A percentile compares a stretch with the other conserved stretches of the same genome.
These are phyloP conservation scores for Stagonosporopsis chrysanthemi DNA, from an alignment of 2,329 filamentous ascomycete genomes.

Conservation along the genomic window DNA sequence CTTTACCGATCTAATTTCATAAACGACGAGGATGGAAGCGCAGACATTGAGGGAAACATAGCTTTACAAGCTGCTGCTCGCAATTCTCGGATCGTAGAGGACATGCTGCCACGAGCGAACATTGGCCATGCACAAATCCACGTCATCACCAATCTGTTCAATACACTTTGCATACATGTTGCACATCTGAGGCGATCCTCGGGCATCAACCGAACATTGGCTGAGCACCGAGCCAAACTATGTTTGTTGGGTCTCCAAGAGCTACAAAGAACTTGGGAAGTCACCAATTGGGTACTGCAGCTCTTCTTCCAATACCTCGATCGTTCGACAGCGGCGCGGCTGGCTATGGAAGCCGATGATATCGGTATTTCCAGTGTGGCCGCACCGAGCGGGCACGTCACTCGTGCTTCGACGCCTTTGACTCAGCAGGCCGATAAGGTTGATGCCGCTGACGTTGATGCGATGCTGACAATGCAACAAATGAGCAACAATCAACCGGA, in stretches of 20 bases:
- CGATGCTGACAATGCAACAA: slow-evolving; percentile 14
- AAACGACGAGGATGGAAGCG: slow-evolving; percentile 43
- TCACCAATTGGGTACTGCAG: slow-evolving; percentile 59
- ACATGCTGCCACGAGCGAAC: slow-evolving; percentile 55
- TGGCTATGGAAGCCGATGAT: slow-evolving; percentile 43
- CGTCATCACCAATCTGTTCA: slow-evolving; percentile 59
- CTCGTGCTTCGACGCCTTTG: slow-evolving; percentile 12
- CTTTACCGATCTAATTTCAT: slow-evolving; percentile 56
- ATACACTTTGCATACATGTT: slow-evolving; percentile 58
- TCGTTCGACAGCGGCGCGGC: slow-evolving; percentile 52
- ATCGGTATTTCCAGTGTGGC: slow-evolving; percentile 25
- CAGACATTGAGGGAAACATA: slow-evolving; percentile 48
- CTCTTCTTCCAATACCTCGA: slow-evolving; percentile 60
- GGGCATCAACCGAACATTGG: slow-evolving; percentile 53
- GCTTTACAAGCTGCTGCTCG: slow-evolving; percentile 57
- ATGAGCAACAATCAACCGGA: slow-evolving; percentile 10
- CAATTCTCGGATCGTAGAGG: slow-evolving; percentile 58
- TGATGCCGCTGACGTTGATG: slow-evolving; percentile 12
- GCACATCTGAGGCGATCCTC: slow-evolving; percentile 51
- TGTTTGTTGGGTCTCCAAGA: slow-evolving; percentile 58
- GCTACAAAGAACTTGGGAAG: slow-evolving; percentile 59
- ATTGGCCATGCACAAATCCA: slow-evolving; percentile 57
- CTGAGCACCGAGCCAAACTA: slow-evolving; percentile 58
- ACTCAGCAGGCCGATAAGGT: slow-evolving; percentile 1
- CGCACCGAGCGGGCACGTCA: slow-evolving; percentile 15